Base-by-base conservation (phyloP, 805 yeast genomes). In the Blastobotrys attinorum region DNA sequence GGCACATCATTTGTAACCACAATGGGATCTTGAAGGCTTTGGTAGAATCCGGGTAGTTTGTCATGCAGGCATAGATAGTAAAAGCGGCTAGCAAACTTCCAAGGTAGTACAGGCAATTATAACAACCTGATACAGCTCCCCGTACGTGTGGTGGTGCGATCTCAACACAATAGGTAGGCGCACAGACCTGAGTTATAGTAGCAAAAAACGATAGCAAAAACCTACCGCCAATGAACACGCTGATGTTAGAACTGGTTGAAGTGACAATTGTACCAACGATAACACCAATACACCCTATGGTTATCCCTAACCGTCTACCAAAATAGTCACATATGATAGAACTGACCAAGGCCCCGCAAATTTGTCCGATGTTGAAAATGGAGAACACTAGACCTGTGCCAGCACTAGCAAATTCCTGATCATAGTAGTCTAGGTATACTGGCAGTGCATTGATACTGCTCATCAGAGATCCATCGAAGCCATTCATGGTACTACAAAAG, bases 381-480 rank as follows among this genome's bases (percentile, higher is more conserved):
- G 47, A 39, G 25, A 47, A 47, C 35, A 49, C 45, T 11, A 47
- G 22, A 4, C 50, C 52, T 17, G 52, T 48, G 18, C 43, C 40
- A 13, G 48, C 43, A 3, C 40, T 36, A 2, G 40, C 43, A 11
- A 32, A 44, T n/a, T 22, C 16, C 39, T 44, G 17, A 22, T 37
- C 8, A 25, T 33, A 49, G 31, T 45, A 47, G 18, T 45, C 47
- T n/a, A 20, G 47, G 34, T 41, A 49, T 29, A 45, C 44, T 3
- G 40, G 40, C 34, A 47, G 17, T n/a, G 53, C 46, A 31, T 49
- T 47, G 44, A 49, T 47, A 23, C 40, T 33, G 31, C 49, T 35
- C 49, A 49, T 45, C 37, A 49, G 36, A 39, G 47, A 41, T 6
- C 53, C 53, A 32, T 49, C 53, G 18, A 33, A 49, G 15, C 53